Percentiles rank a stretch among this genome's conserved stretches.
Conservation (phyloP, 1,139 yeast genomes). For the Trichomonascaceae sp. region DNA sequence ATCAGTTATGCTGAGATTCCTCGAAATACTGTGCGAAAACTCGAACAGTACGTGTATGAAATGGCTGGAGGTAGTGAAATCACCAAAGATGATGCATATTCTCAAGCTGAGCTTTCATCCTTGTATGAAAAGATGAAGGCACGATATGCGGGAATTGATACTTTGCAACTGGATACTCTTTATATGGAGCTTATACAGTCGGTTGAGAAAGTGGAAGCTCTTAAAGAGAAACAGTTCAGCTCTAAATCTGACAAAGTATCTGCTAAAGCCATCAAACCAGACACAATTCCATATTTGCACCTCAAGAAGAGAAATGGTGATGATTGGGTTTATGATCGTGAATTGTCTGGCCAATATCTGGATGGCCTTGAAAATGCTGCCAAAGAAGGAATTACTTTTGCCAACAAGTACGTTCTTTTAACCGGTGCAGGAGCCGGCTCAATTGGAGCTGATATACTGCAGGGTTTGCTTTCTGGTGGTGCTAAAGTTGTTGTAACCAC, state of each 20-base stretch:
- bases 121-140: conserved; percentile 76
- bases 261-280: conserved; percentile 39
- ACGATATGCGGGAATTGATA: conserved; percentile 51
- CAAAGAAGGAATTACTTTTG: conserved; percentile 81
- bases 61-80: conserved; percentile 94
- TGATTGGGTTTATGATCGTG: conserved; percentile 77
- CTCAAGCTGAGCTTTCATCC: conserved; percentile 72
- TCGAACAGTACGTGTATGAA: conserved; percentile 91
- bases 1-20: conserved; percentile 76
- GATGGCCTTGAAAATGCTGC: conserved; percentile 93
- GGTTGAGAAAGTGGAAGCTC: conserved; percentile 59
- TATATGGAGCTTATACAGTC: conserved; percentile 73
- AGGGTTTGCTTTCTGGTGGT: conserved; percentile 95
- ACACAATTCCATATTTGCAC: conserved; percentile 92
- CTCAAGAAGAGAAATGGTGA: conserved; percentile 74
- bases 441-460: conserved; percentile 94
- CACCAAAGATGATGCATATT: conserved; percentile 44
- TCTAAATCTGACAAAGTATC: conserved; percentile 39
- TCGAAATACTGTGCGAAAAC: conserved; percentile 86
- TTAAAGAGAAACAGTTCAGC: conserved; percentile 37
- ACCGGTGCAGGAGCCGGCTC: conserved; percentile 99
- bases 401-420: conserved; percentile 80
- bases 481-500: conserved; percentile 96
- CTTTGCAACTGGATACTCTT: conserved; percentile 70
- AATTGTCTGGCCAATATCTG: conserved; percentile 69